Evolutionary conservation across 176 grass and related monocot genomes (phyloP).

Genomic region (Carex myosuroides): DNA sequence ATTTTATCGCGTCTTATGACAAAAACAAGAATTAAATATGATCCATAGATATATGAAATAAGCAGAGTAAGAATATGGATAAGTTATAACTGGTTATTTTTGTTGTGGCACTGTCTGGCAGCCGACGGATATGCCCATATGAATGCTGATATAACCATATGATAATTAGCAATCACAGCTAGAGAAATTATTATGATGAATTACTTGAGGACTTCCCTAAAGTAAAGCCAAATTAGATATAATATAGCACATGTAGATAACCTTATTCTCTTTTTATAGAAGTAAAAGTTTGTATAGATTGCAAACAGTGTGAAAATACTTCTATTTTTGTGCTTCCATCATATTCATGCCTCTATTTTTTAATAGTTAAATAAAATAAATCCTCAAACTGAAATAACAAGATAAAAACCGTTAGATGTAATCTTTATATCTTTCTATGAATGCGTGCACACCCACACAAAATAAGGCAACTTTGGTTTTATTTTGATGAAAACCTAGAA

Average conservation of each 20-base stretch:
- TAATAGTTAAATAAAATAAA: not conserved
- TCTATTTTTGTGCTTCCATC: not conserved
- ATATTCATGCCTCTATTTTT: not conserved
- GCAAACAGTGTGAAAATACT: not conserved
- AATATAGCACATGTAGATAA: not conserved
- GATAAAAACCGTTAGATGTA: not conserved
- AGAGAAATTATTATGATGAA: not conserved
- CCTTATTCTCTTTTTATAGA: not conserved
- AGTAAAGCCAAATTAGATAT: not conserved
- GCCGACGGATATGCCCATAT: not conserved
- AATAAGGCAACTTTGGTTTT: not conserved
- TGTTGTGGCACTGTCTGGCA: not conserved
- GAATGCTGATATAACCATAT: not conserved
- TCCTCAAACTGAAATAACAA: not conserved
- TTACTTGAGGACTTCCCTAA: not conserved
- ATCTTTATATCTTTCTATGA: not conserved
- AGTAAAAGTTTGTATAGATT: not conserved
- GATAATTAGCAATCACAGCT: not conserved
- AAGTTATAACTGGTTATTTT: not conserved
- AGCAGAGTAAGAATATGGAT: not conserved
- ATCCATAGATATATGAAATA: not conserved
- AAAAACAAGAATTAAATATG: not conserved
- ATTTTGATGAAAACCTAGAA: not conserved
- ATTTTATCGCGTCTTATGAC: not conserved
- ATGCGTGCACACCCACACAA: not conserved